Base-by-base conservation (phyloP, 2,329 filamentous ascomycete species). In the Penicillium crustosum region DNA sequence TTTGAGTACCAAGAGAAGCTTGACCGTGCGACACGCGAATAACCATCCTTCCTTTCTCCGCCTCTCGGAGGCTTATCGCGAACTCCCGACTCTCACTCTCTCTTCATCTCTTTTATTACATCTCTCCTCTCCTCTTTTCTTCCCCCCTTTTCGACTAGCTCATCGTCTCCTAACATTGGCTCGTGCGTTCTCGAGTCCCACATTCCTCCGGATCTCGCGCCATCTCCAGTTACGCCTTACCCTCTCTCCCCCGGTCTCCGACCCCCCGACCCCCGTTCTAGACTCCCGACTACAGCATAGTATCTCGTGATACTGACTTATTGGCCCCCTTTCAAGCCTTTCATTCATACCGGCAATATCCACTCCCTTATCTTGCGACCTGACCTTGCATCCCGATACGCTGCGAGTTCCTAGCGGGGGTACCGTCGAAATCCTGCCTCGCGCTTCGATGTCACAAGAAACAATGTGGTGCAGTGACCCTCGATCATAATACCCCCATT, bases 111-210 rank as follows among this genome's bases (percentile, higher is more conserved):
- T 83, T 85, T 2, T 75, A 25, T 60, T 29, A 17, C 64, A 61
- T 5, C 58, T 55, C 7, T n/a, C 21, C 31, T 31, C 25, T 27
- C 8, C 8, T 27, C 31, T 33, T 33, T 15, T 6, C 12, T 31
- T 31, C 31, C 31, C 29, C 31, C 27, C 48, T 58, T 43, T 59
- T 49, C 38, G 55, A 48, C 56, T 23, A 86, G 83, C 33, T 96
- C 76, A 0, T 38, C 39, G 1, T 41, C 78, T 52, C 77, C 84
- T 19, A 35, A 35, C 9, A 25, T 13, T 76, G 49, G 35, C 47
- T 58, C 42, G 58, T 56, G 19, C 53, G 29, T 42, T 53, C 53
- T 47, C 52, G n/a, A 55, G 58, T 58, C 55, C 58, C 58, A 62
- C 60, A 62, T 62, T 64, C 60, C 57, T 54, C 50, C 49, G 42